Evolutionary conservation across 2,329 filamentous ascomycete genomes (phyloP).

Genomic region (Hypoxylon rubiginosum): DNA sequence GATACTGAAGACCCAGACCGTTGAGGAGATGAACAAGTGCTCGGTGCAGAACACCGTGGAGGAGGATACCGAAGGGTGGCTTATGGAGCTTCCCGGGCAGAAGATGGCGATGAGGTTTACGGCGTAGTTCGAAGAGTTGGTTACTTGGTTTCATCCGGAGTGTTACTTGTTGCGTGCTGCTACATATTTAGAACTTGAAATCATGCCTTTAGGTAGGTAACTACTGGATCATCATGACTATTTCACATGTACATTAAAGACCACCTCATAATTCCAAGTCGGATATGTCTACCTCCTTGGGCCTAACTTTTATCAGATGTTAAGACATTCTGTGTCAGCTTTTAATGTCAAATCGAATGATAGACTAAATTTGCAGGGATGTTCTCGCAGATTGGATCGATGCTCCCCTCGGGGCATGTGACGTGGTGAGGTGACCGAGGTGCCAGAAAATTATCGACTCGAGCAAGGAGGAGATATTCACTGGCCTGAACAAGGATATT

Average conservation of each 20-base stretch:
- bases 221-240: too few species aligned
- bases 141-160: neutral
- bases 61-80: constrained; percentile 51
- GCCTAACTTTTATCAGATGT: too few species aligned
- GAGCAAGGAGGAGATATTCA: constrained; percentile 13
- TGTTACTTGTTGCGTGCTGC: neutral
- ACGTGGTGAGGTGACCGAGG: constrained; percentile 11
- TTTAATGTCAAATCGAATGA: too few species aligned
- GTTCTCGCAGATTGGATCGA: neutral
- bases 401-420: constrained; percentile 9
- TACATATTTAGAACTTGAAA: neutral
- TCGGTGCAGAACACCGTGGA: constrained; percentile 47
- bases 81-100: constrained; percentile 29
- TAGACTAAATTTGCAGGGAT: too few species aligned
- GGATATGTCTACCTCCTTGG: too few species aligned
- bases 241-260: too few species aligned
- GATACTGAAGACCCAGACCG: constrained; percentile 52
- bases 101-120: constrained; percentile 16
- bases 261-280: too few species aligned
- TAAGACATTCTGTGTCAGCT: too few species aligned
- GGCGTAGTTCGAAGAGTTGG: neutral
- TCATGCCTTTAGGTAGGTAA: neutral
- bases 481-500: constrained; percentile 6
- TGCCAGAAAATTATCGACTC: constrained; percentile 14
- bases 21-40: constrained; percentile 53